Evolutionary conservation across 169 alveolate species (phyloP), one percentile per base, ranked within the genome.

Genomic region (Cystoisospora suis): DNA sequence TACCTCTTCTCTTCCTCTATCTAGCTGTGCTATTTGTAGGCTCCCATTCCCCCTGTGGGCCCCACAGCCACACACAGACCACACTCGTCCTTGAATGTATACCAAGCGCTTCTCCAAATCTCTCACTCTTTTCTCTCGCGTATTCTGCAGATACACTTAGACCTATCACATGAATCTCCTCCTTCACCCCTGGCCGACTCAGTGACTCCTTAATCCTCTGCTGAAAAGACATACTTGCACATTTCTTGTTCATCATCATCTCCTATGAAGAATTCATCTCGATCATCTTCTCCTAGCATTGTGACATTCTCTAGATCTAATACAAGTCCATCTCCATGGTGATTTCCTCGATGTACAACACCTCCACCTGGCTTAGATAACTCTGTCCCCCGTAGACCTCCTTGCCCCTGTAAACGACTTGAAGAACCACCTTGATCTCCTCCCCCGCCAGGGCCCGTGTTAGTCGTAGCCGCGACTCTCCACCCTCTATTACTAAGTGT

Each of bases 191-290:
- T 9, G n/a, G 5, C 3, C 12, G n/a, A 29, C 29, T 58, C 72
- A 27, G 6, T 3, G 40, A 27, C 29, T 9, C 40, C 3, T 29
- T 36, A 29, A 9, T 36, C 34, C n/a, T 53, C 29, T n/a, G 77
- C 65, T 65, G 77, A 9, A 15, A 15, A 46, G 23, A 40, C 83
- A 3, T 20, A 72, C 83, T 40, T 72, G 83, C 83, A 72, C 83
- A 72, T 34, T 17, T 72, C 83, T 56, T 72, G 83, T 38, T 72
- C 83, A 53, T 72, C 83, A 23, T 53, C 65, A 38, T 72, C 53
- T 32, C 46, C 56, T 20, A 72, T 9, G 83, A 72, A 72, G 23
- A 38, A 34, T 38, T 34, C 40, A 36, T 72, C 83, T 9, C 53
- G n/a, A 34, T 72, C 83, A 38, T 40, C 83, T 2, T n/a, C 46